phyloP scores from a whole-genome alignment of 2,329 filamentous ascomycete species.

The Hirsutella thompsonii region DNA sequence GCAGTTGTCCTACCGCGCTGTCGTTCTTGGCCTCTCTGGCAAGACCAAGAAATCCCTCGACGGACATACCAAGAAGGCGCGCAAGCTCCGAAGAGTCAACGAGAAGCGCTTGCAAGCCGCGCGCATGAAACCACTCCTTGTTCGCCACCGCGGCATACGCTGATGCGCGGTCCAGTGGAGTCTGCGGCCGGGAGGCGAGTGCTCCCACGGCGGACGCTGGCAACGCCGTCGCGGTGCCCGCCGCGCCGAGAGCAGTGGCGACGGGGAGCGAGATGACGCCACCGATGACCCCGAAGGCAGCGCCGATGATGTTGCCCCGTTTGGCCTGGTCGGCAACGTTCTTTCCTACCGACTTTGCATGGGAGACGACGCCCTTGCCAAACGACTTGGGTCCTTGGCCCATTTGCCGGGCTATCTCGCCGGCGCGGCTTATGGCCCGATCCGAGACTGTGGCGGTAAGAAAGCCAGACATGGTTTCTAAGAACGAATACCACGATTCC shows the following conservation, averaged over 20 bases:
- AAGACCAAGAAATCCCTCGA: slow-evolving; percentile 26
- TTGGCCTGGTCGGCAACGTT: slow-evolving; percentile 21
- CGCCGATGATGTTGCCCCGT: slow-evolving; percentile 25
- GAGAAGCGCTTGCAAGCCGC: slow-evolving; percentile 24
- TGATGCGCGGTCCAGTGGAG: slow-evolving; percentile 25
- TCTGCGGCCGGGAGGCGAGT: slow-evolving; percentile 22
- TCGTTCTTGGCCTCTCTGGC: slow-evolving; percentile 12
- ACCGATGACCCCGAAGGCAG: slow-evolving; percentile 20
- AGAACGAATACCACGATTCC: slow-evolving; percentile 20
- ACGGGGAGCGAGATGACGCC: slow-evolving; percentile 26
- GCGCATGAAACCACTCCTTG: slow-evolving; percentile 25
- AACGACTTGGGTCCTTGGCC: slow-evolving; percentile 20
- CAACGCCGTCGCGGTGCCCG: slow-evolving; percentile 19
- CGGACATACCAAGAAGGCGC: slow-evolving; percentile 13
- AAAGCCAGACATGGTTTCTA: slow-evolving; percentile 30
- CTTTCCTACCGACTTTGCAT: slow-evolving; percentile 23
- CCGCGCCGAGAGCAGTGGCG: slow-evolving; percentile 20
- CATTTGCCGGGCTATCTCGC: slow-evolving; percentile 24
- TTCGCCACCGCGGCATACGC: slow-evolving; percentile 29
- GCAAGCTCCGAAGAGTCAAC: slow-evolving; percentile 20
- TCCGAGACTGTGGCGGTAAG: slow-evolving; percentile 30
- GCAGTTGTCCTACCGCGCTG: slow-evolving; percentile 9
- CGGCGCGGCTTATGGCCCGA: slow-evolving; percentile 28
- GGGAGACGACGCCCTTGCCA: slow-evolving; percentile 21
- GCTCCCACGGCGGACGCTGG: slow-evolving; percentile 21